Conservation (phyloP, 805 yeast genomes). For the Nakazawaea populi region DNA sequence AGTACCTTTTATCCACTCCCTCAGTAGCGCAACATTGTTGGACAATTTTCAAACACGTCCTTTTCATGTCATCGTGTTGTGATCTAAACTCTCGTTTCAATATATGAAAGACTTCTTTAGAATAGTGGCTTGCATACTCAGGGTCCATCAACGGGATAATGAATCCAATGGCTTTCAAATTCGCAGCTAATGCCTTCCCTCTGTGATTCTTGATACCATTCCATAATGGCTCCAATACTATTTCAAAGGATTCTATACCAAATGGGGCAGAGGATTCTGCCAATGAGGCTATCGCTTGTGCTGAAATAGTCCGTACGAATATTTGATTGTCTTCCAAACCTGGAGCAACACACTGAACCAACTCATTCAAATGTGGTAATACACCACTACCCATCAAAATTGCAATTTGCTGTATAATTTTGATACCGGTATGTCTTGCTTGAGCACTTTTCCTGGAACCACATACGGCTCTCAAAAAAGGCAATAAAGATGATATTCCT, state of each 20-base stretch:
- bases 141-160: constrained; percentile 83
- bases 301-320: constrained; percentile 64
- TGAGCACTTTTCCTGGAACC: constrained; percentile 72
- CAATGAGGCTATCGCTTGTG: constrained; percentile 61
- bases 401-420: constrained; percentile 72
- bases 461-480: constrained; percentile 78
- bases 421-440: constrained; percentile 79
- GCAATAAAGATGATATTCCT: constrained; percentile 66
- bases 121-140: constrained; percentile 73
- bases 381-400: constrained; percentile 62
- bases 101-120: constrained; percentile 65
- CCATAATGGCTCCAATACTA: constrained; percentile 73
- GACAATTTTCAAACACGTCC: constrained; percentile 62
- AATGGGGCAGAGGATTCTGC: constrained; percentile 84
- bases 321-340: constrained; percentile 63
- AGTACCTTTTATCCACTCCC: constrained; percentile 44
- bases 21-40: constrained; percentile 60
- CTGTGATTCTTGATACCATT: constrained; percentile 68
- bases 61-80: constrained; percentile 85
- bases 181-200: constrained; percentile 73
- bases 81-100: constrained; percentile 67
- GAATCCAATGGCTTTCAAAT: constrained; percentile 70
- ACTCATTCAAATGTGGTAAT: constrained; percentile 62
- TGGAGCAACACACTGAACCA: constrained; percentile 55
- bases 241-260: constrained; percentile 85